Percentiles rank a stretch among this genome's conserved stretches.
These are phyloP conservation scores for Aureobasidium mangrovei DNA, from an alignment of 2,329 filamentous ascomycete genomes.

Conservation along the genomic window DNA sequence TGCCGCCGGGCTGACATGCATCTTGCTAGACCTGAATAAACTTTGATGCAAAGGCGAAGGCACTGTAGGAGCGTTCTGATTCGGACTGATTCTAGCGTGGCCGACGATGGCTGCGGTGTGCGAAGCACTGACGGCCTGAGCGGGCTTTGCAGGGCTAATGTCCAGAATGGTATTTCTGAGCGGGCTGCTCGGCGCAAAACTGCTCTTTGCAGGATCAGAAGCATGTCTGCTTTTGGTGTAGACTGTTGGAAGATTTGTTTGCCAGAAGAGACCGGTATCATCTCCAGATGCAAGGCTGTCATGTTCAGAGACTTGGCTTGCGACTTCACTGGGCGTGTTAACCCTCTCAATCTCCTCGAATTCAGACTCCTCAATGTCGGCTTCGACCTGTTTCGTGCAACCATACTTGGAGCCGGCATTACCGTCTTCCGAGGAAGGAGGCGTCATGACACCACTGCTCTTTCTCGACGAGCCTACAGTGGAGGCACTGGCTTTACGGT, in stretches of 20 bases:
- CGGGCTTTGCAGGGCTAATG: slow-evolving; percentile 20
- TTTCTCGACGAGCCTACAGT: slow-evolving; percentile 11
- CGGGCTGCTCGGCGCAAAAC: slow-evolving; percentile 13
- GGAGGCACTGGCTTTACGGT: slow-evolving; percentile 14
- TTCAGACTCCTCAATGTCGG: neutral
- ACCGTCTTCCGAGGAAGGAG: slow-evolving; percentile 25
- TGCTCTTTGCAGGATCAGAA: neutral
- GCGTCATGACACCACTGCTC: slow-evolving; percentile 25
- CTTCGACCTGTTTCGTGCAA: neutral
- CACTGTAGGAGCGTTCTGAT: neutral
- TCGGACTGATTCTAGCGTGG: neutral
- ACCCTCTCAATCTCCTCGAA: neutral
- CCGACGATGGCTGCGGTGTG: neutral
- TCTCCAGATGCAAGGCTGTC: slow-evolving; percentile 14
- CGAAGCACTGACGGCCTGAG: neutral
- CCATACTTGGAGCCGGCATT: neutral
- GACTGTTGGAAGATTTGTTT: slow-evolving; percentile 21
- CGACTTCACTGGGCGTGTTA: neutral
- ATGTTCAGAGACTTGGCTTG: neutral
- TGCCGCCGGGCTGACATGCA: slow-evolving; percentile 12
- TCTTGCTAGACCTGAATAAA: slow-evolving; percentile 20
- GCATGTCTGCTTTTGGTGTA: slow-evolving; percentile 7
- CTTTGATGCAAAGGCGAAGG: slow-evolving; percentile 22
- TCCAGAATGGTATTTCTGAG: slow-evolving; percentile 14
- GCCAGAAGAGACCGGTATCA: slow-evolving; percentile 25